Percentiles rank a stretch among this genome's conserved stretches.
phyloP scores from a whole-genome alignment of 2,329 filamentous ascomycete genomes.

The Helotiales sp. region DNA sequence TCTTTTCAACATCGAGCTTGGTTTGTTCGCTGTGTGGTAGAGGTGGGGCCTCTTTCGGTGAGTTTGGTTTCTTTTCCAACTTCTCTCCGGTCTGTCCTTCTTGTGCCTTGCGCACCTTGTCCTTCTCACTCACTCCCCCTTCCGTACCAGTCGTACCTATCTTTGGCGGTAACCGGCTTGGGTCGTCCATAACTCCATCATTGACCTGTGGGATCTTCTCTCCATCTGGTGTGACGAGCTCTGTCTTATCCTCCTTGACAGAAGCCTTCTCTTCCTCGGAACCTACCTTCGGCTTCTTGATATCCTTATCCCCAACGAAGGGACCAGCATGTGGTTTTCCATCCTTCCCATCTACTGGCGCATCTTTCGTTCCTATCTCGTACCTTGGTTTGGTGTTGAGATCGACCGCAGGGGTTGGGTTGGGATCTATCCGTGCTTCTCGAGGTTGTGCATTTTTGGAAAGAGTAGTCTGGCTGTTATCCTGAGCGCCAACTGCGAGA shows the following conservation, averaged over 20 bases:
- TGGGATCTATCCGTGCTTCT: constrained; percentile 32
- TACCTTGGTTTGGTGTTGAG: constrained; percentile 42
- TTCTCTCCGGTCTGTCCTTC: constrained; percentile 70
- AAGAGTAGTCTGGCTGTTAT: constrained; percentile 32
- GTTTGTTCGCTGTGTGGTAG: constrained; percentile 81
- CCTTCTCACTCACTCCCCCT: constrained; percentile 87
- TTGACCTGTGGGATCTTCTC: constrained; percentile 66
- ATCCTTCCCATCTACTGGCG: constrained; percentile 89
- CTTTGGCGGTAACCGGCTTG: constrained; percentile 74
- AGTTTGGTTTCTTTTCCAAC: constrained; percentile 75
- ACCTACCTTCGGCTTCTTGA: constrained; percentile 44
- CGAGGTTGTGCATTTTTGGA: constrained; percentile 32
- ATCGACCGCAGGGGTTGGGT: constrained; percentile 33
- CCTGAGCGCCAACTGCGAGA: constrained; percentile 40
- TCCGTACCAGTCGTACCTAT: constrained; percentile 87
- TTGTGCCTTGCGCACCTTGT: constrained; percentile 72
- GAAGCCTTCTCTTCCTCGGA: constrained; percentile 43
- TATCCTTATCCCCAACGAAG: constrained; percentile 65
- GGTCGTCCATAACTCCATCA: constrained; percentile 93
- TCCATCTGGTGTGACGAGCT: constrained; percentile 61
- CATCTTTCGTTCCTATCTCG: constrained; percentile 70
- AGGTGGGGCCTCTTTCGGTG: constrained; percentile 84
- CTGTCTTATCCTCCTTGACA: constrained; percentile 54
- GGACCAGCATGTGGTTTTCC: constrained; percentile 93
- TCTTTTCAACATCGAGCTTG: constrained; percentile 55